phyloP scores from a whole-genome alignment of 2,329 filamentous ascomycete species.

The Exophiala calicioides region DNA sequence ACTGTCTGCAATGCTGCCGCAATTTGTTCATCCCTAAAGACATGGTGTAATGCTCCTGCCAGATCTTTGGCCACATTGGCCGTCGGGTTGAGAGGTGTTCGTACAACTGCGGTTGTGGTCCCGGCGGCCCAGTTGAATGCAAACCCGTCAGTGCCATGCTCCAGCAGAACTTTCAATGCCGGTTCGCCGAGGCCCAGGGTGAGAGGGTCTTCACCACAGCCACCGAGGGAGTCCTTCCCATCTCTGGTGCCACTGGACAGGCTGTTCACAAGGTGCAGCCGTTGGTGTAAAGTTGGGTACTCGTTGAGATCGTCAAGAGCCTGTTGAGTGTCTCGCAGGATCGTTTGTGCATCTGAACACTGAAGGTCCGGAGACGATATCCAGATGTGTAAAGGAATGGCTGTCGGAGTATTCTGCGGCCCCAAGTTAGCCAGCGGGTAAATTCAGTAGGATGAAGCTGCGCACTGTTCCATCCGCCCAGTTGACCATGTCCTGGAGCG shows the following conservation, averaged over 20 bases:
- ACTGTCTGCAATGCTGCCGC: slow-evolving; percentile 66
- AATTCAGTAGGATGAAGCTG: slow-evolving; percentile 2
- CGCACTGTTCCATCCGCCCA: slow-evolving; percentile 87
- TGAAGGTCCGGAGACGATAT: slow-evolving; percentile 69
- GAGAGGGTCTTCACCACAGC: slow-evolving; percentile 30
- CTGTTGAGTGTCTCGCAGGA: slow-evolving; percentile 80
- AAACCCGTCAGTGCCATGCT: slow-evolving; percentile 48
- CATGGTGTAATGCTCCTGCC: slow-evolving; percentile 71
- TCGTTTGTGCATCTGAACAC: slow-evolving; percentile 67
- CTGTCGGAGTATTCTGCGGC: slow-evolving; percentile 75
- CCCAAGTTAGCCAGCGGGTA: slow-evolving; percentile 8
- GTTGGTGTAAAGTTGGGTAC: slow-evolving; percentile 80
- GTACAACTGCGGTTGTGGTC: slow-evolving; percentile 15
- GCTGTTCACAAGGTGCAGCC: slow-evolving; percentile 63
- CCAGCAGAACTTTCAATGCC: slow-evolving; percentile 70
- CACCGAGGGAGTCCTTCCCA: too few species aligned
- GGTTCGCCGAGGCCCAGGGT: slow-evolving; percentile 45
- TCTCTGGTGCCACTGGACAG: slow-evolving; percentile 2
- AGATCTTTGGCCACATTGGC: slow-evolving; percentile 57
- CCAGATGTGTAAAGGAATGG: slow-evolving; percentile 81
- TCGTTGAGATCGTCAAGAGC: slow-evolving; percentile 84
- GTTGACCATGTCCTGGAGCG: slow-evolving; percentile 79
- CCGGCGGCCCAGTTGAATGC: slow-evolving; percentile 17
- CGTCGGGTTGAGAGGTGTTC: slow-evolving; percentile 6
- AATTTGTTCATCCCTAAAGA: slow-evolving; percentile 88